Evolutionary conservation across 176 grass and related monocot genomes (phyloP).

Genomic region (Sorghum bicolor): Sorghum_bicolor_NCBIv3 NC_012874.2:321501-322000

Average conservation of each 20-base stretch:
- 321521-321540: no score
- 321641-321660: constrained; percentile 66
- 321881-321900: neutral
- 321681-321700: constrained; percentile 64
- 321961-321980: neutral
- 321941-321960: constrained; percentile 34
- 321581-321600: neutral
- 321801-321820: constrained; percentile 29
- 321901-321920: neutral
- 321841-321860: constrained; percentile 12
- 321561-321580: no score
- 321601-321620: neutral
- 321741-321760: neutral
- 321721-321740: constrained; percentile 18
- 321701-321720: constrained; percentile 30
- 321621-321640: constrained; percentile 17
- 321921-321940: constrained; percentile 6
- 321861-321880: neutral
- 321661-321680: constrained; percentile 15
- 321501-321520: neutral
- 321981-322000: neutral
- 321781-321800: constrained; percentile 26
- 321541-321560: neutral
- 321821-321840: neutral
- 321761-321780: neutral